Base-by-base conservation (phyloP, 2,329 filamentous ascomycete species). In the Seiridium cupressi region DNA sequence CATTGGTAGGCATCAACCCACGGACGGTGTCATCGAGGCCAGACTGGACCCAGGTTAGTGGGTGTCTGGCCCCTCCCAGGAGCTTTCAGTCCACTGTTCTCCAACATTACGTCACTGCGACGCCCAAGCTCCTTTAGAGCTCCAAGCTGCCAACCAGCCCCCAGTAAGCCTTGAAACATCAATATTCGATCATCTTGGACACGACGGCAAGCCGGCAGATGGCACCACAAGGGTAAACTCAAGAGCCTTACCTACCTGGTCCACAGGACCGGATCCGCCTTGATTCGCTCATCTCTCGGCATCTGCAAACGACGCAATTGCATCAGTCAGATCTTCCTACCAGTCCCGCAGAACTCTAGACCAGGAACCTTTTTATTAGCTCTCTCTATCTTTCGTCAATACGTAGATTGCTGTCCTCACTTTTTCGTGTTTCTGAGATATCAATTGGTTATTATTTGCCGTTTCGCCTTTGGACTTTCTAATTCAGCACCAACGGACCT, bases 21-120 rank as follows among this genome's bases (percentile, higher is more conserved):
- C 32, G 32, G 49, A 51, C 32, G 49, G n/a, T 31, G 49, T 32
- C 9, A 35, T 51, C 31, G 31, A 35, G 31, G 46, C 10, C 26
- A 13, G 11, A 49, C 46, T 26, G 8, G 40, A 26, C 40, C 40
- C 40, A n/a, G 40, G 8, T 8, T 8, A 44, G 40, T n/a, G 9
- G 40, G n/a, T 8, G 40, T 8, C n/a, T 9, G 3, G 40, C 40
- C n/a, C 9, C n/a, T 44, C 40, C 40, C 40, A 44, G 40, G 18
- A 26, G 18, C 18, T 26, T 26, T 2, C 18, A 26, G 18, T 26
- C 18, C 18, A 26, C 18, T 26, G 18, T 26, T 44, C 49, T 51
- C 36, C 9, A 26, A n/a, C 54, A 57, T 57, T 46, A 57, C 54
- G 54, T 57, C 54, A 57, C 54, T 47, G 47, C 44, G 44, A 51